Base-by-base conservation (phyloP, 2,329 filamentous ascomycete genomes). In the Aureobasidium mangrovei region DNA sequence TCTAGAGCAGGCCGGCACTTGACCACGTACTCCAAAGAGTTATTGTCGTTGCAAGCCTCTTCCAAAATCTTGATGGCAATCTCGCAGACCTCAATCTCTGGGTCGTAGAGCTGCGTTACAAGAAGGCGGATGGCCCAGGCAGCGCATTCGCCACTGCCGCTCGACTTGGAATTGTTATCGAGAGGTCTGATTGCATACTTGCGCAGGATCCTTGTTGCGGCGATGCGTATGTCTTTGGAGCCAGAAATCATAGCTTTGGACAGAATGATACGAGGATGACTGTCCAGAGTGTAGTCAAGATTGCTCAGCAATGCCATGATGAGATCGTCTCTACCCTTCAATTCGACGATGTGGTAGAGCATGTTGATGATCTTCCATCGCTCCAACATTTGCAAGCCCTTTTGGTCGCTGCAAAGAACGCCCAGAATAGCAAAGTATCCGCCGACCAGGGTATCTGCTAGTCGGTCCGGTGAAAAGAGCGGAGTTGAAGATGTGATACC, bases 321-420 rank as follows among this genome's bases (percentile, higher is more conserved):
- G 56, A 98, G 76, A 67, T 98, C 93, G 43, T 91, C 89, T 2
- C 93, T 85, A 68, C 93, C 86, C 62, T 87, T 89, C 42, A 95
- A 77, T 65, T 97, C 91, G 56, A 96, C 81, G 58, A 98, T 95
- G 69, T 97, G 93, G 67, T 98, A 98, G 77, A 97, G 94, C 89
- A 98, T 98, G 70, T 97, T 97, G 72, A 96, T 91, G 78, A 98
- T 94, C 62, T 90, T 88, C 91, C 93, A 97, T 62, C 89, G 79
- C 67, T 97, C 91, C 65, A 98, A 81, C 72, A 98, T 91, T 58
- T 86, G 83, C 27, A 97, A 77, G 0, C 93, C 93, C 62, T 85
- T 88, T 0, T 80, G 74, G 63, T 95, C 89, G 52, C 85, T 85
- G 62, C 86, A 97, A 56, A 98, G 72, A 8, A 88, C 84, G 6